These are phyloP conservation scores for Leishmania mexicana DNA, from an alignment of 208 protist genomes.

Conservation along the genomic window DNA sequence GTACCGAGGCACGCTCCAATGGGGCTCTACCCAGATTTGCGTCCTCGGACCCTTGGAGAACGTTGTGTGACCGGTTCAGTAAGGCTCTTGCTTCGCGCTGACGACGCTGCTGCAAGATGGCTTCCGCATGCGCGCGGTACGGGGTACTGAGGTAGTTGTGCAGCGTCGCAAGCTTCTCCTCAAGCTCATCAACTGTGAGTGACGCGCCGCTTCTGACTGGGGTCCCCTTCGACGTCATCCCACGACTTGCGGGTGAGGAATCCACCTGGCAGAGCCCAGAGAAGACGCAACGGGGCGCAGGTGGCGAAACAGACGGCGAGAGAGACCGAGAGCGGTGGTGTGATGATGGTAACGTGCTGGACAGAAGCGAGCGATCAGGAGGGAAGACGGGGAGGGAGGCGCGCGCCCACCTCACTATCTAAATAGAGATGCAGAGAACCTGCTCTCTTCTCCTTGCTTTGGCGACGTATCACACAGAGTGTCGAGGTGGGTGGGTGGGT, in stretches of 20 bases:
- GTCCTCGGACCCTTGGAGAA: not conserved
- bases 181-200: constrained; percentile 28
- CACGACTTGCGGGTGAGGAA: not conserved
- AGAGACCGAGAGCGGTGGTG: not conserved
- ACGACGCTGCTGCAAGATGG: constrained; percentile 25
- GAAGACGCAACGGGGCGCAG: not conserved
- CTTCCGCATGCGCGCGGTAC: constrained; percentile 23
- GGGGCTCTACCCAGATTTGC: not conserved
- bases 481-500: not conserved
- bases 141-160: constrained; percentile 38
- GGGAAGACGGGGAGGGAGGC: not conserved
- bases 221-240: not conserved
- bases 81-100: constrained; percentile 15
- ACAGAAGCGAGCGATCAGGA: not conserved
- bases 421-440: not conserved
- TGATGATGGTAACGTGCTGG: not conserved
- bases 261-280: not conserved
- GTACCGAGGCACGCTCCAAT: not conserved
- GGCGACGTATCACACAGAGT: not conserved
- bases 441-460: not conserved
- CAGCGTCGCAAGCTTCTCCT: constrained; percentile 24
- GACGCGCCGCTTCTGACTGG: not conserved
- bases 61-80: not conserved
- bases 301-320: not conserved
- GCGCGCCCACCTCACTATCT: not conserved